These are phyloP conservation scores for Stephania yunnanensis DNA, from an alignment of 164 flowering plant species.

Conservation along the genomic window DNA sequence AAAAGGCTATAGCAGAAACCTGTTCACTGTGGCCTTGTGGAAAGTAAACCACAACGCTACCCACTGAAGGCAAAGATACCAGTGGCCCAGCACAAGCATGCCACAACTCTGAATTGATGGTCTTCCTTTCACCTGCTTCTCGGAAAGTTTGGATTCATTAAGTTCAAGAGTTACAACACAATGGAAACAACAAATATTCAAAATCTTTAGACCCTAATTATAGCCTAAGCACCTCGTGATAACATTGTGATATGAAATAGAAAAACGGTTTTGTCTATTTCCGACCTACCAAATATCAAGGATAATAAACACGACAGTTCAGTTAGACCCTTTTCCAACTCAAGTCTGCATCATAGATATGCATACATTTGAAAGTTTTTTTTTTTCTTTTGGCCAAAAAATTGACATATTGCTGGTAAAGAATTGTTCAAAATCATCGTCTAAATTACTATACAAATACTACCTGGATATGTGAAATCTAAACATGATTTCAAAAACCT, in stretches of 20 bases:
- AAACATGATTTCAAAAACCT: too few relatives aligned
- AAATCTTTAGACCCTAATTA: not conserved
- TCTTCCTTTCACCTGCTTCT: slow-evolving; percentile 64
- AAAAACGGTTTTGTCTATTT: not conserved
- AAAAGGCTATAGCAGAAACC: slow-evolving; percentile 25
- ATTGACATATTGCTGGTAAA: not conserved
- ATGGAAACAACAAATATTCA: not conserved
- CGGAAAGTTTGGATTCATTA: slow-evolving; percentile 8
- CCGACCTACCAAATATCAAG: not conserved
- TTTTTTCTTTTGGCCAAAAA: not conserved
- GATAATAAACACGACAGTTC: not conserved
- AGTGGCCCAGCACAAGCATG: slow-evolving; percentile 99
- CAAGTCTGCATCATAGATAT: not conserved
- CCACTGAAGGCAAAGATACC: slow-evolving; percentile 87
- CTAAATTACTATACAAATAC: not conserved
- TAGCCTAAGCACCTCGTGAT: not conserved
- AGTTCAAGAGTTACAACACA: not conserved
- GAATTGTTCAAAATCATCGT: not conserved
- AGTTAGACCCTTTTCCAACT: not conserved
- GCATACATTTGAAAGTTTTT: not conserved
- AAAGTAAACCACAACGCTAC: slow-evolving; percentile 93
- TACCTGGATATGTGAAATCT: too few relatives aligned
- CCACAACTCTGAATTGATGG: slow-evolving; percentile 93
- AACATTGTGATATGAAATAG: not conserved
- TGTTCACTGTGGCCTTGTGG: slow-evolving; percentile 99